Percentiles rank a stretch among this genome's conserved stretches.
phyloP scores from a whole-genome alignment of 345 rosid species.

The Linum trigynum region DNA sequence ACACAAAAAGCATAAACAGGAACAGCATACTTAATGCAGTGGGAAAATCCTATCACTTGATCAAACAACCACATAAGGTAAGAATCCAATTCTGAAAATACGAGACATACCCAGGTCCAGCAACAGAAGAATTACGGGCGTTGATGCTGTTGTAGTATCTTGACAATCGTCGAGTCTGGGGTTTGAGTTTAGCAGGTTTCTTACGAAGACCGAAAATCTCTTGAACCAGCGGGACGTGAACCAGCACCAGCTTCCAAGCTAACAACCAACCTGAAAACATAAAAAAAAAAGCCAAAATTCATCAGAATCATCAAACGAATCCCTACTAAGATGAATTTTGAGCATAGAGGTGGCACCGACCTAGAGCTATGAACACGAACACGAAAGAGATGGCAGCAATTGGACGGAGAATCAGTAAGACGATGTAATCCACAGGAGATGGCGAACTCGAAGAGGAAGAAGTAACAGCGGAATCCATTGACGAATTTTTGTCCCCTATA shows the following conservation, averaged over 20 bases:
- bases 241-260: constrained; percentile 86
- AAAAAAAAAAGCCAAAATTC: background rate
- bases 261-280: constrained; percentile 55
- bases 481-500: background rate
- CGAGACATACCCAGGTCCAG: too few species aligned
- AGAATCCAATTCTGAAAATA: too few species aligned
- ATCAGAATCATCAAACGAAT: background rate
- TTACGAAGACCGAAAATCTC: constrained; percentile 71
- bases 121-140: background rate
- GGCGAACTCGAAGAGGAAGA: constrained; percentile 14
- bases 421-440: constrained; percentile 21
- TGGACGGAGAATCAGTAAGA: constrained; percentile 47
- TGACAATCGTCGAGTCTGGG: constrained; percentile 33
- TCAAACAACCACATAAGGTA: too few species aligned
- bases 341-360: constrained; percentile 20
- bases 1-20: too few species aligned
- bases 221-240: constrained; percentile 75
- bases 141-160: constrained; percentile 34
- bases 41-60: too few species aligned
- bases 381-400: constrained; percentile 45
- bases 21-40: too few species aligned
- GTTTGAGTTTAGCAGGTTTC: constrained; percentile 46
- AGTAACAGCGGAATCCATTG: background rate
- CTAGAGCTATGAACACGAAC: constrained; percentile 41
- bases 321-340: background rate